These are phyloP conservation scores for Flaveria bidentis DNA, from an alignment of 129 eudicot genomes.

Conservation along the genomic window DNA sequence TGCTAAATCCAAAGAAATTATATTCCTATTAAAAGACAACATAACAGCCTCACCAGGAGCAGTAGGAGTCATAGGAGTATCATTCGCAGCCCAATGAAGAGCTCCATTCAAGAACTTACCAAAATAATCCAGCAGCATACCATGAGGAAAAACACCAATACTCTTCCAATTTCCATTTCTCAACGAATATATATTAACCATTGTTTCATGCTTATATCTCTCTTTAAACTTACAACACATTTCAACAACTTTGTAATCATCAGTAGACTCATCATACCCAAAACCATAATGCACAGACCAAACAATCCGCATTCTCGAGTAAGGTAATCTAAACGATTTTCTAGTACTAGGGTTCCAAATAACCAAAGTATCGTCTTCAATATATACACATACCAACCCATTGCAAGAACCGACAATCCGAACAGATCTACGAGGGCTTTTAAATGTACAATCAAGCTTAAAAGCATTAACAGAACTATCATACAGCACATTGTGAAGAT, in stretches of 20 bases:
- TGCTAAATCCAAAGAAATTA: slow-evolving; percentile 48
- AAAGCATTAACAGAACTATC: slow-evolving; percentile 12
- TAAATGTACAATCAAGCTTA: slow-evolving; percentile 44
- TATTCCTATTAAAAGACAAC: slow-evolving; percentile 32
- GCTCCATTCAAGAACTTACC: slow-evolving; percentile 51
- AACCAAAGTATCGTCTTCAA: slow-evolving; percentile 40
- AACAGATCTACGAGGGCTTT: slow-evolving; percentile 35
- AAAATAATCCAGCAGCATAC: slow-evolving; percentile 38
- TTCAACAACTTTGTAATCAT: slow-evolving; percentile 65
- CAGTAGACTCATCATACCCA: slow-evolving; percentile 46
- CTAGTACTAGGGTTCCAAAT: slow-evolving; percentile 69
- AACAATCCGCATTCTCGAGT: slow-evolving; percentile 6
- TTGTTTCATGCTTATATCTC: too few relatives aligned
- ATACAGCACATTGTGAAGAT: slow-evolving; percentile 29
- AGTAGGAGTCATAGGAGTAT: not conserved
- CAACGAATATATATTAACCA: slow-evolving; percentile 44
- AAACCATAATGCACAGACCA: slow-evolving; percentile 46
- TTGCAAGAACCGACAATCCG: slow-evolving; percentile 49
- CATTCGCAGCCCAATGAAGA: slow-evolving; percentile 48
- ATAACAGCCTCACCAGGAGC: not conserved
- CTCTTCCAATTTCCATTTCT: slow-evolving; percentile 48
- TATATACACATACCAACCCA: slow-evolving; percentile 54
- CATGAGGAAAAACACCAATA: slow-evolving; percentile 40
- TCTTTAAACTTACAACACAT: slow-evolving; percentile 36
- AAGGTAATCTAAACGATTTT: slow-evolving; percentile 35